Evolutionary conservation across 2,329 filamentous ascomycete genomes (phyloP), one percentile per base, ranked within the genome.

Genomic region (Penicillium sp.): DNA sequence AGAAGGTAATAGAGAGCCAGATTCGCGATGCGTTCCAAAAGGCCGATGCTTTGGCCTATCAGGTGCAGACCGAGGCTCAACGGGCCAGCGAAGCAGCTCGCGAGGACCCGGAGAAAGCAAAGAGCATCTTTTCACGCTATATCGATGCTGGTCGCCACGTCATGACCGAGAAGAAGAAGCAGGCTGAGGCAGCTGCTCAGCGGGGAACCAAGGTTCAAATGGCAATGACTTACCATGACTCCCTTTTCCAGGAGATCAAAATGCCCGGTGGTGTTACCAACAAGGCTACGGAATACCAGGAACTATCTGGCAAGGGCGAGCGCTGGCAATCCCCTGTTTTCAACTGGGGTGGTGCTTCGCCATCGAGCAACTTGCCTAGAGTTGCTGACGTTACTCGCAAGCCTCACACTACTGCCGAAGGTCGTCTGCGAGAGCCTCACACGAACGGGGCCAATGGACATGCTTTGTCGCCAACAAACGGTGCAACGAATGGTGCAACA

Each of bases 301-400:
- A 97, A 21, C 81, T 96, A 57, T 90, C 93, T 8, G 80, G 79
- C 63, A 91, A 94, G 83, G 94, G 94, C 52, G 89, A 96, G 56
- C 87, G 86, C 73, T 99, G 94, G 94, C 88, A 96, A 80, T 95
- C 89, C 60, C 91, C 93, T 9, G 85, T 99, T 67, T 99, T 99
- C 79, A 87, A 85, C 59, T 88, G 97, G 65, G 93, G 94, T 48
- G 82, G 77, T 45, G 91, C 92, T 11, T 79, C 83, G 55, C 86
- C 87, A 74, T 91, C 89, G 43, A 81, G 76, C 23, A 83, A 88
- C 66, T 81, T 97, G 45, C 91, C 92, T 1, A 70, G 75, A 60
- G 69, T 80, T 38, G 71, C 73, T 1, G 64, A 77, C 38, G 74
- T 88, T 53, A 78, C 72, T 35, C 83, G 85, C 66, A 88, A 88